Evolutionary conservation across 2,329 filamentous ascomycete genomes (phyloP).

Genomic region (Thielaviopsis populi): DNA sequence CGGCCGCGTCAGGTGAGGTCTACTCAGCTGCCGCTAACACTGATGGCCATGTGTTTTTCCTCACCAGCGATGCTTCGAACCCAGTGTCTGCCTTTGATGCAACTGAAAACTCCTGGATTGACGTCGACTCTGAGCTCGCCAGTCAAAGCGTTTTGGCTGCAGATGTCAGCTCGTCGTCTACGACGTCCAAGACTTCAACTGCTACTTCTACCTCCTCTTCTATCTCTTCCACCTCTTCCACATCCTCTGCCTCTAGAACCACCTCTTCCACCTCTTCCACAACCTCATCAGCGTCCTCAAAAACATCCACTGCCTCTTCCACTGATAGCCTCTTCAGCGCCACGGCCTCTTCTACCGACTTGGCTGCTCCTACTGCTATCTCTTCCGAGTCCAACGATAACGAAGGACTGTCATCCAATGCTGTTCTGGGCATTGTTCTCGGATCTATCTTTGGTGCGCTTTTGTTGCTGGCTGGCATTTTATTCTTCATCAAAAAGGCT

Average conservation of each 20-base stretch:
- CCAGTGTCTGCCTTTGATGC: slow-evolving; percentile 66
- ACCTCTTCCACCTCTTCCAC: slow-evolving; percentile 18
- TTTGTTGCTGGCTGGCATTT: slow-evolving; percentile 45
- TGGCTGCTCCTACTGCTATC: slow-evolving; percentile 21
- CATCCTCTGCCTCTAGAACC: slow-evolving; percentile 18
- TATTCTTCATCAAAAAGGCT: slow-evolving; percentile 43
- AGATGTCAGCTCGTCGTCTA: slow-evolving; percentile 21
- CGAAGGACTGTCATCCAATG: slow-evolving; percentile 25
- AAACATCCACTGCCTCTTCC: slow-evolving; percentile 22
- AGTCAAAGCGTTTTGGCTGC: slow-evolving; percentile 28
- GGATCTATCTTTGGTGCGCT: slow-evolving; percentile 66
- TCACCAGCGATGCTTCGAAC: slow-evolving; percentile 55
- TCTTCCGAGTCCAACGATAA: slow-evolving; percentile 19
- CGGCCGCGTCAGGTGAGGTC: slow-evolving; percentile 40
- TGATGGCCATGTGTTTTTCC: slow-evolving; percentile 56
- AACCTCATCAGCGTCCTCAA: slow-evolving; percentile 21
- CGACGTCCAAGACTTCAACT: slow-evolving; percentile 22
- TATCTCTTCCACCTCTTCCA: slow-evolving; percentile 20
- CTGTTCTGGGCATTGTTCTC: slow-evolving; percentile 66
- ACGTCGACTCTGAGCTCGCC: slow-evolving; percentile 49
- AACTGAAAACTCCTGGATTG: slow-evolving; percentile 60
- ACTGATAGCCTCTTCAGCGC: slow-evolving; percentile 21
- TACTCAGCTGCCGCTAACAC: slow-evolving; percentile 57
- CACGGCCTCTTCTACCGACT: slow-evolving; percentile 17
- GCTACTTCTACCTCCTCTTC: slow-evolving; percentile 22